A percentile compares a stretch with the other conserved stretches of the same genome.
These are phyloP conservation scores for Podospora pseudocomata DNA, from an alignment of 495 filamentous ascomycete genomes.

Conservation along the genomic window DNA sequence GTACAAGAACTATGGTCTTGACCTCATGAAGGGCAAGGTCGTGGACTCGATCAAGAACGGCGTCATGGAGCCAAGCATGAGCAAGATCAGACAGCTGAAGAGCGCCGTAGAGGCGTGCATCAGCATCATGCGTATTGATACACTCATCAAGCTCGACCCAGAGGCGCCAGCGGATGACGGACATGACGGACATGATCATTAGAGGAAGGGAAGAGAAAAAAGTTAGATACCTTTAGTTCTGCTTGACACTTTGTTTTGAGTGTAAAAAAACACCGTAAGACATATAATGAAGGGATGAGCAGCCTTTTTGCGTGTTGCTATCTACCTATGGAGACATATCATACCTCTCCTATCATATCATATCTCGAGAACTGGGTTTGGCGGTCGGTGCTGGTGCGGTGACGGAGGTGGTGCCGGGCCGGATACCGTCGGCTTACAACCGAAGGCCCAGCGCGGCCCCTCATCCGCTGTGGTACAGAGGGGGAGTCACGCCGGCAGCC, in stretches of 20 bases:
- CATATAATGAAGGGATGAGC: neutral
- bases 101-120: conserved; percentile 98
- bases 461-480: neutral
- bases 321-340: neutral
- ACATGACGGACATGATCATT: conserved; percentile 66
- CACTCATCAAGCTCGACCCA: conserved; percentile 96
- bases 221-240: conserved; percentile 1
- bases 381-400: neutral
- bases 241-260: neutral
- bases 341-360: neutral
- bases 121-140: conserved; percentile 99
- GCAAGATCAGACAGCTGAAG: conserved; percentile 98
- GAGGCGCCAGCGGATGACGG: conserved; percentile 70
- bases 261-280: neutral
- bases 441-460: neutral
- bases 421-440: conserved; percentile 29
- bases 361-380: neutral
- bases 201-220: conserved; percentile 17
- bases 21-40: conserved; percentile 84
- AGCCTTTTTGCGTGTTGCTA: neutral
- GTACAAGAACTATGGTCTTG: conserved; percentile 97
- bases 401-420: conserved; percentile 6
- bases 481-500: neutral
- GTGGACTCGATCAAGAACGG: conserved; percentile 91
- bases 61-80: conserved; percentile 95